Evolutionary conservation across 495 filamentous ascomycete genomes (phyloP), one percentile per base, ranked within the genome.

Genomic region (Sabuloglossum arenarium): DNA sequence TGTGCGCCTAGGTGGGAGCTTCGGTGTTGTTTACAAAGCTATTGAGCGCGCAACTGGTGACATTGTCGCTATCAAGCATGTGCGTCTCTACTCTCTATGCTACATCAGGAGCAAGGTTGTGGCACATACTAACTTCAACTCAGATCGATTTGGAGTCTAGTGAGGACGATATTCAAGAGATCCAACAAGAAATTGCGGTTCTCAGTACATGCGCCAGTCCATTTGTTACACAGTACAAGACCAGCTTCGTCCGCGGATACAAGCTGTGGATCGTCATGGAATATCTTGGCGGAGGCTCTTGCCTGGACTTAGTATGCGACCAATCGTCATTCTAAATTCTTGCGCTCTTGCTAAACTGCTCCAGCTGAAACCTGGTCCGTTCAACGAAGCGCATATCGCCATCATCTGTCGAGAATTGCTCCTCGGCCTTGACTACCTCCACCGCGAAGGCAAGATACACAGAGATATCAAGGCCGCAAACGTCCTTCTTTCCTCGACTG

Each of bases 201-300:
- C 77, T 98, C 58, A 88, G 88, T 66, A 94, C 91, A 59, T 95
- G 93, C 70, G 80, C 85, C 56, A 94, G 88, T 63, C 83, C 81
- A 29, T 95, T 81, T 65, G 90, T 98, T 64, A 95, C 91, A 30
- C 86, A 94, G 62, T 98, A 98, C 75, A 90, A 88, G 68, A 85
- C 87, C 19, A 94, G 88, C 65, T 98, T 95, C 67, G 73, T 97
- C 21, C 82, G 88, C 61, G 91, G 91, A 29, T 84, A 86, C 61
- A 95, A 98, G 68, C 70, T 98, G 69, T 98, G 91, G 91, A 98
- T 98, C 63, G 88, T 98, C 52, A 98, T 98, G 91, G 91, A 98
- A 69, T 98, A 84, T 57, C 45, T 59, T 21, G 57, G 57, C 3
- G 57, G 57, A 4, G 57, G 57, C 5, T 59, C 57, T 16, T 59